Base-by-base conservation (phyloP, 2,329 filamentous ascomycete species). In the Phialophora chinensis region DNA sequence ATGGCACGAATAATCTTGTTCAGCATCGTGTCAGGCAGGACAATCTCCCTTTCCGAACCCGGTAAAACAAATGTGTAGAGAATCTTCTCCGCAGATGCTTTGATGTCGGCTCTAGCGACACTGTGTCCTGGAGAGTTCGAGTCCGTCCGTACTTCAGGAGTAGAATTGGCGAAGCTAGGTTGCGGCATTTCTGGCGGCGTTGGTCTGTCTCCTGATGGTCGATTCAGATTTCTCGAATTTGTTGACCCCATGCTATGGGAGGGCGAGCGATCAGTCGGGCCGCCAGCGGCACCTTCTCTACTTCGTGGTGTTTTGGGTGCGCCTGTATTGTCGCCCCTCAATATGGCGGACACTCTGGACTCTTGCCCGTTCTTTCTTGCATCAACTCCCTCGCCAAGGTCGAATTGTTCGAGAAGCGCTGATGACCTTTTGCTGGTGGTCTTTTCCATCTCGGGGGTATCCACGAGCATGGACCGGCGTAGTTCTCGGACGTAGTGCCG, bases 401-500 rank as follows among this genome's bases (percentile, higher is more conserved):
- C 86, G 68, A 92, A 81, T 44, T 84, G 86, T 67, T 92, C 93
- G 42, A 96, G 82, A 53, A 92, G 87, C 65, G 88, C 86, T 0
- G 93, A 97, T 2, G 93, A 97, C 72, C 91, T 87, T 80, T 94
- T 96, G 68, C 92, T 96, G 63, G 87, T 86, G 20, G 85, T 83
- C 77, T 90, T 93, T 72, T 97, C 92, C 62, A 92, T 84, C 71
- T 99, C 95, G 14, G 95, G 95, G 0, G 95, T 99, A 52, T 92
- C 91, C 66, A 98, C 87, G 58, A 99, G 88, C 68, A 98, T 93
- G 27, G 94, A 98, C 71, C 95, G 87, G 72, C 95, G 91, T 62
- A 99, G 86, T 79, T 97, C 93, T 75, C 95, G 92, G 23, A 99
- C 95, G 81, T 97, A 99, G 79, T 98, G 93, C 58, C 96, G 91